These are phyloP conservation scores for Boletus subcaerulescens DNA, from an alignment of 768 basidiomycete species.

Conservation along the genomic window DNA sequence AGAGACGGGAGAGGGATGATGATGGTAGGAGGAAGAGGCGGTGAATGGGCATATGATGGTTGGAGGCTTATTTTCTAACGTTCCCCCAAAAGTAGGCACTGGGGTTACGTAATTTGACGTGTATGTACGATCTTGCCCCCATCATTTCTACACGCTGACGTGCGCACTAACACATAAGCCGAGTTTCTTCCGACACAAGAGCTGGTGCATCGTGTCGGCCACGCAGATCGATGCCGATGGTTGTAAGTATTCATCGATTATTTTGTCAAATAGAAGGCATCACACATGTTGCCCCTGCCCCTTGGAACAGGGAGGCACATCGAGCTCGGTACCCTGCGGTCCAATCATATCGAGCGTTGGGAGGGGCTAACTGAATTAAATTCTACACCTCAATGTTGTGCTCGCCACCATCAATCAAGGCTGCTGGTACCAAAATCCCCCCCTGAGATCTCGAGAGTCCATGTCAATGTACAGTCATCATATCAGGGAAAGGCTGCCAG, in stretches of 20 bases:
- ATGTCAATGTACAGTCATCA: too few relatives aligned
- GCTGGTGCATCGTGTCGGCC: conserved; percentile 9
- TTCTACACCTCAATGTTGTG: too few relatives aligned
- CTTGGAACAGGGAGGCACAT: conserved; percentile 25
- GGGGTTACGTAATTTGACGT: conserved; percentile 30
- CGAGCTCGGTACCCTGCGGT: conserved; percentile 14
- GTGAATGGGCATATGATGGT: conserved; percentile 7
- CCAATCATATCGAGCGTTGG: conserved; percentile 6
- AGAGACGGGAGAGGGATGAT: conserved; percentile 10
- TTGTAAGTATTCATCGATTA: conserved; percentile 3
- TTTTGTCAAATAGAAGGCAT: conserved; percentile 3
- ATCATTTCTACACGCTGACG: neutral
- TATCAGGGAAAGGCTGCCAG: too few relatives aligned
- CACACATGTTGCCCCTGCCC: neutral
- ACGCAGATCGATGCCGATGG: conserved; percentile 11
- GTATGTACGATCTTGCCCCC: neutral
- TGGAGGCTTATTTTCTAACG: conserved; percentile 18
- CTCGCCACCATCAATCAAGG: neutral
- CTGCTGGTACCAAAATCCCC: too few relatives aligned
- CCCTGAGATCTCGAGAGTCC: too few relatives aligned
- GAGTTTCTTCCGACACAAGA: neutral
- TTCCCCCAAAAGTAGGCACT: conserved; percentile 31
- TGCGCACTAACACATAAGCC: too few relatives aligned
- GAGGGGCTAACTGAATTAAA: neutral
- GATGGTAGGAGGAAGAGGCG: conserved; percentile 20